Evolutionary conservation across 2,329 filamentous ascomycete species (phyloP), one percentile per base, ranked within the genome.

Genomic region (Thielaviopsis musarum): DNA sequence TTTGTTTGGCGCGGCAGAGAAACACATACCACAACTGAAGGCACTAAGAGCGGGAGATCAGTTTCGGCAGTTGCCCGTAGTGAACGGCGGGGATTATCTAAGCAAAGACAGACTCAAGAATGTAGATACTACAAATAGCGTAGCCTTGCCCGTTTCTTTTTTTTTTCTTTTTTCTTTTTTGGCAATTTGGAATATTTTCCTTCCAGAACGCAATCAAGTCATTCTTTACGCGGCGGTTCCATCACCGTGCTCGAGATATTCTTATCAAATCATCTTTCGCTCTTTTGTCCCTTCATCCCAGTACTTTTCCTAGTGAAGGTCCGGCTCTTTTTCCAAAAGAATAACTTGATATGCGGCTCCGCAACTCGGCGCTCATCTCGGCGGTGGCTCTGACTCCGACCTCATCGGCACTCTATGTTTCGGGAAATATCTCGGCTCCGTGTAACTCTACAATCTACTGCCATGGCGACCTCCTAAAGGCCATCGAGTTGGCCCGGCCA

Each of bases 391-490:
- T 54, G 52, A 52, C 56, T 13, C 21, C 28, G 5, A 10, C 7
- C 15, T 19, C 58, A 4, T 22, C 28, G 17, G 78, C 76, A 13
- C 68, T 85, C 21, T 85, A 80, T 68, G 71, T 73, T 64, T 81
- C 85, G 68, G 82, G 81, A 64, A 77, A 76, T 2, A 72, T 81
- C 49, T 74, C 78, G 61, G 79, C 82, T 2, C 82, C 83, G 0
- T 87, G 83, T 69, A 80, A 85, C 66, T 85, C 82, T 9, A 77
- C 80, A 17, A 73, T 86, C 21, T 87, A 86, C 69, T 87, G 83
- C 66, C 75, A 82, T 63, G 83, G 83, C 54, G 79, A 84, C 0
- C 74, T 86, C 13, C 73, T 87, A 2, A 73, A 76, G 62, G 74
- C 80, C 63, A 77, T 87, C 54, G 76, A 86, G 70, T 72, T 85